Evolutionary conservation across 2,329 filamentous ascomycete genomes (phyloP).

Genomic region (Talaromyces sp.): DNA sequence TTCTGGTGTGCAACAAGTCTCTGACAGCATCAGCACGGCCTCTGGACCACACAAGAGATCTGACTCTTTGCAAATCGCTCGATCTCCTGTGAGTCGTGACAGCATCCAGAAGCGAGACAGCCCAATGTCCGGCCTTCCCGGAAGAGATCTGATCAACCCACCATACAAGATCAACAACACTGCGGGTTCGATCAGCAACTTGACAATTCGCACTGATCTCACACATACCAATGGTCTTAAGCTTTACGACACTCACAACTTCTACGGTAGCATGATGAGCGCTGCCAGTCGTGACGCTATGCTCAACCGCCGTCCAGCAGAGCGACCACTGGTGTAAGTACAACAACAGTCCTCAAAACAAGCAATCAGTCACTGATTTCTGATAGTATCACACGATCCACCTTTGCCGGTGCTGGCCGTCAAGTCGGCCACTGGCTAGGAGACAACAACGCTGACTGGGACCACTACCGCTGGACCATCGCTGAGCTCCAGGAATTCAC

Average conservation of each 20-base stretch:
- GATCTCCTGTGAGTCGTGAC: neutral
- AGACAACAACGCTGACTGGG: slow-evolving; percentile 57
- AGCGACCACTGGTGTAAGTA: slow-evolving; percentile 56
- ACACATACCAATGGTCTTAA: slow-evolving; percentile 60
- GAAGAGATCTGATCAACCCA: slow-evolving; percentile 59
- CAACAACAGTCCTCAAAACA: neutral
- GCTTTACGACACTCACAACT: slow-evolving; percentile 72
- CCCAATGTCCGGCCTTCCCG: slow-evolving; percentile 55
- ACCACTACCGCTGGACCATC: slow-evolving; percentile 56
- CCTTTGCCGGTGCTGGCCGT: slow-evolving; percentile 65
- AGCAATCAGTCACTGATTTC: neutral
- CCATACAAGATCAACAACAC: slow-evolving; percentile 63
- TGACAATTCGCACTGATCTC: slow-evolving; percentile 63
- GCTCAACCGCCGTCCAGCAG: slow-evolving; percentile 56
- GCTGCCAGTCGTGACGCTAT: slow-evolving; percentile 60
- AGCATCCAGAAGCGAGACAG: slow-evolving; percentile 13
- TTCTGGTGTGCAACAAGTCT: slow-evolving; percentile 7
- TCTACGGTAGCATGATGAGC: slow-evolving; percentile 75
- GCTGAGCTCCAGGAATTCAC: slow-evolving; percentile 57
- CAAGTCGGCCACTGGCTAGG: slow-evolving; percentile 58
- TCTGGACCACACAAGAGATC: slow-evolving; percentile 7
- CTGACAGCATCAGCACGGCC: slow-evolving; percentile 8
- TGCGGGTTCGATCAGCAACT: slow-evolving; percentile 47
- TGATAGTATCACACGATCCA: slow-evolving; percentile 64
- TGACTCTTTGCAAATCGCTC: neutral